Base-by-base conservation (phyloP, 352 stramenopile species). In the Globisporangium cylindrosporum region DNA sequence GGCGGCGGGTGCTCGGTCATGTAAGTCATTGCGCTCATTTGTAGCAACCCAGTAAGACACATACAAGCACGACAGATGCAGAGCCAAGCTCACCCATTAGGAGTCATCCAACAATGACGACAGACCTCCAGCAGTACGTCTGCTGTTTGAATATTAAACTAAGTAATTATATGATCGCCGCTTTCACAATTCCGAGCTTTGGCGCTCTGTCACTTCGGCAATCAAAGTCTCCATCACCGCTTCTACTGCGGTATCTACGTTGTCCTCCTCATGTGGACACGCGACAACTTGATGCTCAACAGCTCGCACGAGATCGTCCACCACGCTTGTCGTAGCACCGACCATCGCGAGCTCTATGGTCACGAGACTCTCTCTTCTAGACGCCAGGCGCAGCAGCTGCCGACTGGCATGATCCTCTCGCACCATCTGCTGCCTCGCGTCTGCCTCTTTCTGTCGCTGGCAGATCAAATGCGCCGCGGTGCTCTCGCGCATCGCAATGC, bases 1-100 rank as follows among this genome's bases (percentile, higher is more conserved):
- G 79, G 73, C 66, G 66, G 71, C 61, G 74, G 75, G 62, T 91
- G 82, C 77, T 63, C 66, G 67, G 61, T 91, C 79, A 89, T 89
- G 82, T 91, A 81, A 58, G 43, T 1, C 0, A 51, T 51, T n/a
- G 15, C 18, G 7, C 43, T 51, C 43, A 36, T 49, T 9, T 34
- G 20, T 1, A 62, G 7, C 63, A 54, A n/a, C 3, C 4, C 53
- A 59, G 12, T 14, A 38, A 8, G 12, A 25, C 29, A 10, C 49
- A 59, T 15, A 14, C 10, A 24, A 24, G n/a, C 38, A 48, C 12
- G 49, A 9, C 1, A 41, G 36, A 41, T 41, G 36, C 9, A 41
- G 36, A 41, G 14, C 15, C 18, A 48, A 38, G 22, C 51, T 24
- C 53, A 57, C 25, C 43, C 20, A 55, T 27, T 8, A 38, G 43